Evolutionary conservation across 805 yeast species (phyloP), one percentile per base, ranked within the genome.

Genomic region (Cyberlindnera mississippiensis): DNA sequence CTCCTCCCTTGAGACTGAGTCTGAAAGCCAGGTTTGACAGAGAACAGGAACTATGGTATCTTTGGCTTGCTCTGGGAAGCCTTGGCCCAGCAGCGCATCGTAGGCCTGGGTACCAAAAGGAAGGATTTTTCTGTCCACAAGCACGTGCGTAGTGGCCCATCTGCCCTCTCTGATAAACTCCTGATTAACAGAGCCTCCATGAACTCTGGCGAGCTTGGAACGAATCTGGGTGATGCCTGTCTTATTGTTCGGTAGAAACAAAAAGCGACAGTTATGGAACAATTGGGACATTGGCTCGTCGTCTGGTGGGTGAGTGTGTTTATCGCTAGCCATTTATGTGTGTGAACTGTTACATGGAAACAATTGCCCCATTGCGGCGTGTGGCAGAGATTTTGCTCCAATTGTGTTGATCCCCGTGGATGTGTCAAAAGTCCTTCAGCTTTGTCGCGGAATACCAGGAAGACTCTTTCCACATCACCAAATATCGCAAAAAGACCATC

Each of bases 21-120:
- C 52, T 6, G 48, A 29, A 6, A 57, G 27, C 61, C 61, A 57
- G 8, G 28, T 32, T 32, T 56, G 59, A 9, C 28, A 33, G 3
- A 33, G 18, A 37, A 32, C 33, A 53, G 20, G 8, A 51, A 38
- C 4, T 7, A 38, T 27, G 33, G 28, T 11, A 12, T 33, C 14
- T 11, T n/a, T 40, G 39, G 2, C 20, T 12, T 7, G 38, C 42
- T 10, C 29, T 11, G 32, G 31, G 15, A 40, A 17, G 3, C 36
- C 46, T 9, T 15, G 26, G 4, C 35, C 41, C 11, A 39, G 19
- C 9, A 48, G 40, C 26, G 27, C 33, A 32, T 28, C 39, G 35
- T 48, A 28, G 2, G 40, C 41, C 19, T 51, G 52, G 2, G 8
- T 10, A 2, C 46, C 49, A 10, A 28, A 30, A 3, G 43, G 44